Evolutionary conservation across 1,139 yeast species (phyloP).

Genomic region (Debaryomyces psychrophilus): DNA sequence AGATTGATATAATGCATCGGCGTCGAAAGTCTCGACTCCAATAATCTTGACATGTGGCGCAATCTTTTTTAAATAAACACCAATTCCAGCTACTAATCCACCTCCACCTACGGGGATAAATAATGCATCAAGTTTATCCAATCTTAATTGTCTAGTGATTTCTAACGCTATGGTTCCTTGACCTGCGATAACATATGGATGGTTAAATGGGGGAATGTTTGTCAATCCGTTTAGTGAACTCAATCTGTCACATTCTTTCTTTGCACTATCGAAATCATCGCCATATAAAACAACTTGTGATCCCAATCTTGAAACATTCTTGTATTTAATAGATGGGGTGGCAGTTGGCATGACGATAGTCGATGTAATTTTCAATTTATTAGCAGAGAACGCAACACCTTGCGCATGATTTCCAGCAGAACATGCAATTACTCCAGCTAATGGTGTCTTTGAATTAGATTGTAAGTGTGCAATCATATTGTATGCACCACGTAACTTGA

Average conservation of each 20-base stretch:
- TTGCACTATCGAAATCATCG: constrained; percentile 92
- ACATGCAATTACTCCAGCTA: constrained; percentile 94
- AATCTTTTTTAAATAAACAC: constrained; percentile 84
- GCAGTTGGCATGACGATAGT: constrained; percentile 98
- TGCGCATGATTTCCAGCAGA: constrained; percentile 99
- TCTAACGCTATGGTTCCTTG: constrained; percentile 98
- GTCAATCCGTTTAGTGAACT: constrained; percentile 71
- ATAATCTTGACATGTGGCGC: constrained; percentile 97
- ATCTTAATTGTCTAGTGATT: constrained; percentile 79
- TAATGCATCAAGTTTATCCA: constrained; percentile 79
- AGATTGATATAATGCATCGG: constrained; percentile 87
- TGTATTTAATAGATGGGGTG: constrained; percentile 91
- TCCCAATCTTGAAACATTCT: constrained; percentile 89
- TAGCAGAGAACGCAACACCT: constrained; percentile 95
- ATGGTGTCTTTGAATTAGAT: constrained; percentile 54
- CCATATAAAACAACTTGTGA: constrained; percentile 92
- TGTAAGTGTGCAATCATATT: constrained; percentile 92
- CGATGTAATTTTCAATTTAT: constrained; percentile 81
- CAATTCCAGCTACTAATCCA: constrained; percentile 90
- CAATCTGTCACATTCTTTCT: constrained; percentile 79
- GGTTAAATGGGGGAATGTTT: constrained; percentile 95
- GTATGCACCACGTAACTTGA: constrained; percentile 96
- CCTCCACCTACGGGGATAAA: constrained; percentile 98
- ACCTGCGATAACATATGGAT: constrained; percentile 98
- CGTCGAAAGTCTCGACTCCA: constrained; percentile 96